phyloP scores from a whole-genome alignment of 2,329 filamentous ascomycete species.

The Botrytis fragariae region DNA sequence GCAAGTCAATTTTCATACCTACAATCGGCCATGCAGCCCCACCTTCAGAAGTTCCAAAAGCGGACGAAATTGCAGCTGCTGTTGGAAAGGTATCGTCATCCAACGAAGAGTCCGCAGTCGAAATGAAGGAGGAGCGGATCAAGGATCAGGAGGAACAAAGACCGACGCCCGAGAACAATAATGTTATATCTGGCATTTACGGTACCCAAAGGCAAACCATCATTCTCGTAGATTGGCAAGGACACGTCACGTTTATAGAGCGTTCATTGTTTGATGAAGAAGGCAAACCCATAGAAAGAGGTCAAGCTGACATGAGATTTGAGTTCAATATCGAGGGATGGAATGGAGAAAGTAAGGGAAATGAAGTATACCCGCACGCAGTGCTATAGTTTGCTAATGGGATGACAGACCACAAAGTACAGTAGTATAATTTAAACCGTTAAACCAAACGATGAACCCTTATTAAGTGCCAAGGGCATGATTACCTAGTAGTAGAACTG shows the following conservation, averaged over 20 bases:
- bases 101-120: conserved; percentile 40
- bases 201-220: conserved; percentile 65
- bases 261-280: conserved; percentile 58
- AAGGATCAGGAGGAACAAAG: conserved; percentile 30
- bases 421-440: conserved; percentile 3
- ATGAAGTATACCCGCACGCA: conserved; percentile 26
- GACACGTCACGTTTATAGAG: conserved; percentile 59
- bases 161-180: conserved; percentile 41
- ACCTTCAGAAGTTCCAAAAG: conserved; percentile 43
- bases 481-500: background rate
- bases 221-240: conserved; percentile 60
- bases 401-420: conserved; percentile 10
- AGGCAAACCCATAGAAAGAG: conserved; percentile 53
- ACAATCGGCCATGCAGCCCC: conserved; percentile 47
- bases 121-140: conserved; percentile 31
- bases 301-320: conserved; percentile 55
- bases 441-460: background rate
- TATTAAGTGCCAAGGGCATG: conserved; percentile 1
- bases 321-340: conserved; percentile 54
- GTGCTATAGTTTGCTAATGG: conserved; percentile 29
- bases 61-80: conserved; percentile 39
- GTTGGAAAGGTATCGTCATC: conserved; percentile 6
- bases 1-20: conserved; percentile 61
- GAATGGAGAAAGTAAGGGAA: conserved; percentile 35
- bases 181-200: conserved; percentile 59